Base-by-base conservation (phyloP, 1,284 basidiomycete genomes). In the Tilletia horrida region DNA sequence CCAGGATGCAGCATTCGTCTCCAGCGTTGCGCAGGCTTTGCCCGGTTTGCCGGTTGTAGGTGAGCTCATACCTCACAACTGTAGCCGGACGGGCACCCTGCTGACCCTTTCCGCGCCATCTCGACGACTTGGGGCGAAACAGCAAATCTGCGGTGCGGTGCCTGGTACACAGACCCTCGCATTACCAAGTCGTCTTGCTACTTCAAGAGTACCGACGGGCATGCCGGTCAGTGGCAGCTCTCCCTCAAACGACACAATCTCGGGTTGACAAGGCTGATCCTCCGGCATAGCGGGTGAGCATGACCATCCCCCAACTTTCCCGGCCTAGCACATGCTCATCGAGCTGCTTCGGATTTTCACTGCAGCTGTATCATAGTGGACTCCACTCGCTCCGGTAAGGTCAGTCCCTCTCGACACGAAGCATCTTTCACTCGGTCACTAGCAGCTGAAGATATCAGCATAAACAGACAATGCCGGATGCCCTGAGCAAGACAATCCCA, bases 191-290 rank as follows among this genome's bases (percentile, higher is more conserved):
- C 86, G 0, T 74, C 75, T 3, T 91, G 90, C 14, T 97, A 98
- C 84, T 97, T 97, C 86, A 98, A 98, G 82, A 95, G 93, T 0
- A 97, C 94, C 0, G 95, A 98, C 76, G 95, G 95, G 0, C 95
- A 97, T 77, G 89, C 88, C 71, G 86, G 88, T 64, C 82, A 84
- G 64, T 76, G 83, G 73, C 61, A 61, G 14, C 74, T 72, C 68
- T 72, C 71, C 42, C 47, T 79, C 25, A 77, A 78, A 69, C 75
- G 95, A 16, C 88, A 92, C 0, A 97, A 97, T 79, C 84, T 97
- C 16, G 89, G 92, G 65, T 82, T 97, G 0, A 83, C 97, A 1
- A 83, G 86, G 0, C 72, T 88, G 40, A 86, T 91, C 21, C n/a
- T 52, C 6, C 81, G 84, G 13, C 71, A 86, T 16, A 83, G 85